Evolutionary conservation across 2,329 filamentous ascomycete genomes (phyloP).

Genomic region (Alternaria novae-zelandiae): DNA sequence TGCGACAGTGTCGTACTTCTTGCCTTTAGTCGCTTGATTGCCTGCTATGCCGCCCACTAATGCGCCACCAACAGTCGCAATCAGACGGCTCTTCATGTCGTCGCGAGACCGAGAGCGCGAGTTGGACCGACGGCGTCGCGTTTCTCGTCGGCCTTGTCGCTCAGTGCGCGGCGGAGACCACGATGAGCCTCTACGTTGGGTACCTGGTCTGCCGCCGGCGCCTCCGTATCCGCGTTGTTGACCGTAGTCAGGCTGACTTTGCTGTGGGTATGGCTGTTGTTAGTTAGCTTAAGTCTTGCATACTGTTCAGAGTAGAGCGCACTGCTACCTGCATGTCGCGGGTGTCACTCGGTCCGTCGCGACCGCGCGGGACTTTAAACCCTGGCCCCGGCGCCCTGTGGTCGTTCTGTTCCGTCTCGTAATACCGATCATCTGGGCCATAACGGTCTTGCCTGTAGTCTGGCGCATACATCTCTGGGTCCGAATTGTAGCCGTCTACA

Average conservation of each 20-base stretch:
- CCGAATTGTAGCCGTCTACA: not conserved
- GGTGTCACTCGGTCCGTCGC: conserved; percentile 11
- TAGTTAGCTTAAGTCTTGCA: conserved; percentile 1
- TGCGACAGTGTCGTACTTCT: conserved; percentile 36
- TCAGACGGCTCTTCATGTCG: conserved; percentile 29
- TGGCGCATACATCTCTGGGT: conserved; percentile 27
- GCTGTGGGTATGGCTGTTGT: conserved; percentile 3
- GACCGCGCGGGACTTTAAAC: conserved; percentile 19
- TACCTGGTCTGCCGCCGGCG: conserved; percentile 19
- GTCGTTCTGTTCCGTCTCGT: conserved; percentile 22
- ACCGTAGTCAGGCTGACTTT: conserved; percentile 4
- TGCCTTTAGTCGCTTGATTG: conserved; percentile 29
- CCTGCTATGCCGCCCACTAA: conserved; percentile 44
- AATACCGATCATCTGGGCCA: conserved; percentile 18
- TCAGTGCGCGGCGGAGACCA: conserved; percentile 38
- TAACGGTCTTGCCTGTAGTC: conserved; percentile 19
- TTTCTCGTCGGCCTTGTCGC: conserved; percentile 12
- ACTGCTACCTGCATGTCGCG: conserved; percentile 26
- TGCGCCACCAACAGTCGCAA: conserved; percentile 40
- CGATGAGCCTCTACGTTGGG: conserved; percentile 31
- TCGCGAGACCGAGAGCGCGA: conserved; percentile 33
- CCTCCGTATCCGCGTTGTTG: conserved; percentile 1
- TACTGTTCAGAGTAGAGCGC: conserved; percentile 3
- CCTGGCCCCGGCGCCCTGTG: conserved; percentile 21
- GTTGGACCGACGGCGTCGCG: conserved; percentile 20